Base-by-base conservation (phyloP, 202 grass and related monocot genomes). In the Eragrostis tef region DNA sequence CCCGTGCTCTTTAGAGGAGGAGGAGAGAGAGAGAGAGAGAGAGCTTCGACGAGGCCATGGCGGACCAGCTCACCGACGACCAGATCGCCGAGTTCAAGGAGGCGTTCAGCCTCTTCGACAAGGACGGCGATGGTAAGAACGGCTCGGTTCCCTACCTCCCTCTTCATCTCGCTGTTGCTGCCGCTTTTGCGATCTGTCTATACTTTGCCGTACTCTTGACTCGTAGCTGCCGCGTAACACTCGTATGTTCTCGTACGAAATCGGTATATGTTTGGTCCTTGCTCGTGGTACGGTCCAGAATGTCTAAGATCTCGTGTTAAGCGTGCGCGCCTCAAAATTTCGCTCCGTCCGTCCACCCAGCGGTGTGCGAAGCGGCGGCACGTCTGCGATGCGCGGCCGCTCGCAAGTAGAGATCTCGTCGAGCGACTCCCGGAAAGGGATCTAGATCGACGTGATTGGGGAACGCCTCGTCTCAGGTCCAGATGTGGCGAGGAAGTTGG, bases 61-160 rank as follows among this genome's bases (percentile, higher is more conserved):
- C 89, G 85, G 94, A 97, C 66, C 94, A 97, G 73, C 91, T 93
- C 84, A 93, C 91, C 63, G 91, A 97, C 61, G 94, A 97, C 87
- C 94, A 97, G 91, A 97, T 97, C 89, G 86, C 94, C 73, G 94
- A 97, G 94, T 97, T 97, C 91, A 97, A 97, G 91, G 94, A 97
- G 79, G 91, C 94, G 31, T 97, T 97, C 84, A 97, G 94, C 89
- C 86, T 97, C 62, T 97, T 97, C 94, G 94, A 97, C 86, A 97
- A 93, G 83, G 90, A 92, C 60, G 94, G 89, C 65, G 93, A 97
- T 31, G 93, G 93, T 93, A 66, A 75, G 34, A 5, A 29, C 41
- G 1, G 43, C 8, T 16, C 47, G 14, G 24, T 9, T 25, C 36
- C 26, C 31, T 11, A 36, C 51, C 17, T 19, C 77, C 48, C 10